Conservation (phyloP, 345 rosid species). For the Acer negundo region DNA sequence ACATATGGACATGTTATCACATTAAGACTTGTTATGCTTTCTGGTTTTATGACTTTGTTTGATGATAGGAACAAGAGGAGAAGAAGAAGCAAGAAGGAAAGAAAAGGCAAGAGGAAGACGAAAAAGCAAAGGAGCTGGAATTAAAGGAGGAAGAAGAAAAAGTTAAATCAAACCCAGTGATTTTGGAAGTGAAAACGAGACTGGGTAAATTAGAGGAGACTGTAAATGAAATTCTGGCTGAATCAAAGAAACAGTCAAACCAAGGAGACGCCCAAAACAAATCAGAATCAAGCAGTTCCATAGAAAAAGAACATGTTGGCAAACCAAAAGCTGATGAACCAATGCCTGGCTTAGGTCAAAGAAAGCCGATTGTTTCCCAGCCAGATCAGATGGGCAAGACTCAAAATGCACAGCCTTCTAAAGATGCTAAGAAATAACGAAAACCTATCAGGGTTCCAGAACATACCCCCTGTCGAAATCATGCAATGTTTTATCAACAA, state of each 20-base stretch:
- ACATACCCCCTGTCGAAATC: no score
- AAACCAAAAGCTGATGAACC: slow-evolving; percentile 19
- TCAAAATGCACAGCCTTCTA: slow-evolving; percentile 21
- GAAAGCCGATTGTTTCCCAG: slow-evolving; percentile 20
- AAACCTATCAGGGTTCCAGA: neutral
- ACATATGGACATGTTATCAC: no score
- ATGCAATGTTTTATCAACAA: neutral
- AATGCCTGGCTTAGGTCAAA: slow-evolving; percentile 10
- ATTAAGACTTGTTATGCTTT: neutral
- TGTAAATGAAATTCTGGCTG: slow-evolving; percentile 61
- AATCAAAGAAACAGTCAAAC: slow-evolving; percentile 55
- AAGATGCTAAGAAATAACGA: slow-evolving; percentile 20
- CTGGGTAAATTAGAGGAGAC: slow-evolving; percentile 71
- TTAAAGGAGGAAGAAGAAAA: slow-evolving; percentile 46
- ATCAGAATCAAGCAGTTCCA: slow-evolving; percentile 26
- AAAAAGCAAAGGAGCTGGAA: slow-evolving; percentile 53
- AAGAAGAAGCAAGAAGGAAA: slow-evolving; percentile 37
- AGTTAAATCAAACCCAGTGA: slow-evolving; percentile 36
- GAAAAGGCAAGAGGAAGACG: slow-evolving; percentile 54
- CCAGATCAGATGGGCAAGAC: slow-evolving; percentile 30
- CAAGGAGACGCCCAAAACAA: slow-evolving; percentile 26
- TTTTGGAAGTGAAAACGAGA: slow-evolving; percentile 68
- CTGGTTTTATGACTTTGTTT: neutral
- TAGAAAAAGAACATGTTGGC: slow-evolving; percentile 15
- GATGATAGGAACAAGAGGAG: slow-evolving; percentile 61